Evolutionary conservation across 805 yeast species (phyloP).

Genomic region (Candida sanyiensis): DNA sequence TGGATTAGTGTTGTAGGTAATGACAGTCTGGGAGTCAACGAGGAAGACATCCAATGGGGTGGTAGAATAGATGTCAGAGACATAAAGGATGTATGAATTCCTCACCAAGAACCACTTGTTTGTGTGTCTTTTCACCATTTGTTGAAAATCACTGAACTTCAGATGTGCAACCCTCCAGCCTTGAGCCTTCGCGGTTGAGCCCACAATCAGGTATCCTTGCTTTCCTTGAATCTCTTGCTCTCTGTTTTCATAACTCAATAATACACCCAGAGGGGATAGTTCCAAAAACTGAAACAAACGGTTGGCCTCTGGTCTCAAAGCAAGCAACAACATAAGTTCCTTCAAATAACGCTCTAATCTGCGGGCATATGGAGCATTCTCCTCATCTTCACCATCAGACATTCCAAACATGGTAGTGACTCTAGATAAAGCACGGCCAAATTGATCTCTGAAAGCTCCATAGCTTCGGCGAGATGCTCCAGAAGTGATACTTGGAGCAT

Average conservation of each 20-base stretch:
- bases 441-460: constrained; percentile 13
- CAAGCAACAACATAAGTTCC: constrained; percentile 49
- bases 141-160: constrained; percentile 67
- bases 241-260: constrained; percentile 75
- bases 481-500: constrained; percentile 1
- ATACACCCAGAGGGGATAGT: constrained; percentile 79
- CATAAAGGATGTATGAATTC: constrained; percentile 78
- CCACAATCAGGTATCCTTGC: constrained; percentile 78
- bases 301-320: constrained; percentile 76
- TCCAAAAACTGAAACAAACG: constrained; percentile 83
- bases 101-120: constrained; percentile 90
- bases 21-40: constrained; percentile 71
- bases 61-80: constrained; percentile 79
- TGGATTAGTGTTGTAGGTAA: constrained; percentile 35
- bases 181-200: constrained; percentile 78
- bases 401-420: constrained; percentile 10
- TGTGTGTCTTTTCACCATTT: constrained; percentile 87
- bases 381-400: not conserved
- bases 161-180: constrained; percentile 97
- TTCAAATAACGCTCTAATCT: constrained; percentile 63
- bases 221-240: constrained; percentile 58
- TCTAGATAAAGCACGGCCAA: constrained; percentile 17
- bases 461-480: constrained; percentile 4
- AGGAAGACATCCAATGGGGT: constrained; percentile 87
- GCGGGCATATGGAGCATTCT: constrained; percentile 26